Evolutionary conservation across 768 basidiomycete species (phyloP).

Genomic region (Lactifluus echinatus): DNA sequence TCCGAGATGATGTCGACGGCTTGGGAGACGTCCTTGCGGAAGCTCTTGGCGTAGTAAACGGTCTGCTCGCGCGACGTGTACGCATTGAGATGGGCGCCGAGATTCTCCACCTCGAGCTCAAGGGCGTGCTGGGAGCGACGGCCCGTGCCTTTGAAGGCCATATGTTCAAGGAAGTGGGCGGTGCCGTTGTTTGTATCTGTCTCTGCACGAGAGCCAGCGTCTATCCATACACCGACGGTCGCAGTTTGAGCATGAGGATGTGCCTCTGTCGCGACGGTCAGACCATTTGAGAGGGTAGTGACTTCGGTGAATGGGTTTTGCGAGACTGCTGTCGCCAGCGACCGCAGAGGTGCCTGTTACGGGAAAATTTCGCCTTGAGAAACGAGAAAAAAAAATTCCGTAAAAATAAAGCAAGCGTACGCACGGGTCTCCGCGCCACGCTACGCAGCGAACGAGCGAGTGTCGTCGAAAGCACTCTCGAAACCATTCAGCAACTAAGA

Average conservation of each 20-base stretch:
- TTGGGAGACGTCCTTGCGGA: conserved; percentile 85
- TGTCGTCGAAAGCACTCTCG: conserved; percentile 21
- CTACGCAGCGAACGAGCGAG: conserved; percentile 16
- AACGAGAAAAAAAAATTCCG: conserved; percentile 3
- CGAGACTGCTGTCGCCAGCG: conserved; percentile 64
- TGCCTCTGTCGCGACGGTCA: conserved; percentile 90
- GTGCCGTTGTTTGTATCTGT: conserved; percentile 91
- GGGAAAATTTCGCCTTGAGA: background rate
- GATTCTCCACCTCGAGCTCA: conserved; percentile 95
- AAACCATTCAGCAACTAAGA: conserved; percentile 34
- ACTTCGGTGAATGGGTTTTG: conserved; percentile 77
- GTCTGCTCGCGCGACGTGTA: conserved; percentile 99
- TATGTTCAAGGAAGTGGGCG: conserved; percentile 97
- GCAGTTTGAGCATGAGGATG: conserved; percentile 90
- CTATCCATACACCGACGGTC: conserved; percentile 99
- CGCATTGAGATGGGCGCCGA: conserved; percentile 95
- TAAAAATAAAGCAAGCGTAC: background rate
- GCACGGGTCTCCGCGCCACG: conserved; percentile 11
- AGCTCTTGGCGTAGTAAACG: conserved; percentile 98
- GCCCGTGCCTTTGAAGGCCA: conserved; percentile 96
- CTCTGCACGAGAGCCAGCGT: conserved; percentile 96
- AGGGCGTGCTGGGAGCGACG: conserved; percentile 81
- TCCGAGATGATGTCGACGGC: conserved; percentile 97
- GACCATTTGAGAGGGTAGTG: conserved; percentile 87
- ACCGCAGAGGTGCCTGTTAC: conserved; percentile 46